phyloP scores from a whole-genome alignment of 495 filamentous ascomycete genomes.

The Lophiostoma macrostomum region DNA sequence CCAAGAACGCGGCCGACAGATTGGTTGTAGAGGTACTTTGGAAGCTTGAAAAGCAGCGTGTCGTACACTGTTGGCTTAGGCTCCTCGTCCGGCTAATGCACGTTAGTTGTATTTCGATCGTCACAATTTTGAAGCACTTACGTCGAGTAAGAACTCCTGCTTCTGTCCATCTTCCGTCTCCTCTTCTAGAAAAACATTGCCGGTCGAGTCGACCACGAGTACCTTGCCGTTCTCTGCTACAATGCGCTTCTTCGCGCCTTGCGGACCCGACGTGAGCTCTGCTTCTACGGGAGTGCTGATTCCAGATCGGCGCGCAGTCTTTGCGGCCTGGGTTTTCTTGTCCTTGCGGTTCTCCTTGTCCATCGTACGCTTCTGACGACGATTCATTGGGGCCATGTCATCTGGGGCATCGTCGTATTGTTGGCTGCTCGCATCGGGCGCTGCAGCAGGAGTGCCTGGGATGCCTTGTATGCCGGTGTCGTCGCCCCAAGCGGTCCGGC shows the following conservation, averaged over 20 bases:
- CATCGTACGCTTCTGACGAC: constrained; percentile 81
- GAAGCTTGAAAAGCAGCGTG: constrained; percentile 44
- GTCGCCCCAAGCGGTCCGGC: constrained; percentile 85
- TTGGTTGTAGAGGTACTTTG: constrained; percentile 41
- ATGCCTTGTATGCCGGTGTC: constrained; percentile 63
- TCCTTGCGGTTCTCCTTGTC: constrained; percentile 66
- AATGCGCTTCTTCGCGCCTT: constrained; percentile 75
- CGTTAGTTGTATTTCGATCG: constrained; percentile 4
- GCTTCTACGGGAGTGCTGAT: constrained; percentile 43
- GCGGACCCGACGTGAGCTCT: constrained; percentile 43
- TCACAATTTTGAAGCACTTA: constrained; percentile 42
- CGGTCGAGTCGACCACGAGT: constrained; percentile 83
- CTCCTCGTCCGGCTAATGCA: constrained; percentile 42
- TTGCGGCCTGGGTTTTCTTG: constrained; percentile 45
- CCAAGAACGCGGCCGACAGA: constrained; percentile 36
- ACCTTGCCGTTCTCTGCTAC: constrained; percentile 94
- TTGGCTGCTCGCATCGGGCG: constrained; percentile 35
- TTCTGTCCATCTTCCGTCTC: constrained; percentile 79
- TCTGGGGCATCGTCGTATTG: constrained; percentile 42
- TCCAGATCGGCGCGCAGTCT: constrained; percentile 43
- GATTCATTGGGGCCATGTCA: constrained; percentile 60
- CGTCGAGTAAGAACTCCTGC: constrained; percentile 80
- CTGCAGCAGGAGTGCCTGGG: constrained; percentile 56
- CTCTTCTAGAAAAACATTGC: constrained; percentile 90
- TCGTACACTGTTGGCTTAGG: constrained; percentile 40